phyloP scores from a whole-genome alignment of 768 basidiomycete species.

The Kockovaella imperatae region DNA sequence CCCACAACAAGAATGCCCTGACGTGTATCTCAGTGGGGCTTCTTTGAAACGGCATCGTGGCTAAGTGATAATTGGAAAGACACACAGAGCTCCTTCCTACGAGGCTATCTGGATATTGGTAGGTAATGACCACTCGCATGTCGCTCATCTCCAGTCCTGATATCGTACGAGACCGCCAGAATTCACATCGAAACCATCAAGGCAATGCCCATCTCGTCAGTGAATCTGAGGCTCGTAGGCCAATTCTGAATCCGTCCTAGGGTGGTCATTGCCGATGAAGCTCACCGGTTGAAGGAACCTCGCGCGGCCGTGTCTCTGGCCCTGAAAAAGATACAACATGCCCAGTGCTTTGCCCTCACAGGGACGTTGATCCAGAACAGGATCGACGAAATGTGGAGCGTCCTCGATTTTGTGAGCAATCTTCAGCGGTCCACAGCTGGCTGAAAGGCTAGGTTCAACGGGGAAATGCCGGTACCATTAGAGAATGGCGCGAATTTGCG shows the following conservation, averaged over 20 bases:
- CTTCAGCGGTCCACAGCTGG: neutral
- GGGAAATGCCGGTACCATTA: conserved; percentile 60
- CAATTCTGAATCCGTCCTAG: conserved; percentile 11
- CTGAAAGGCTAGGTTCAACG: conserved; percentile 48
- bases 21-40: conserved; percentile 74
- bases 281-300: conserved; percentile 78
- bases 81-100: conserved; percentile 62
- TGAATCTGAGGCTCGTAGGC: conserved; percentile 27
- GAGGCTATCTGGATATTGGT: conserved; percentile 81
- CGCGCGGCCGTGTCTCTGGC: conserved; percentile 59
- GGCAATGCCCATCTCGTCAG: conserved; percentile 55
- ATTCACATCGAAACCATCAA: conserved; percentile 63
- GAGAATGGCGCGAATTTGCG: conserved; percentile 71
- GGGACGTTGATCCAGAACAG: conserved; percentile 79
- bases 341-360: conserved; percentile 72
- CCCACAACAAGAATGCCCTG: too few relatives aligned
- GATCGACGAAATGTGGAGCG: conserved; percentile 83
- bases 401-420: conserved; percentile 74
- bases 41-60: conserved; percentile 76
- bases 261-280: conserved; percentile 65
- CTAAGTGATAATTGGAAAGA: conserved; percentile 53
- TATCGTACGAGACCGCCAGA: conserved; percentile 67
- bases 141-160: conserved; percentile 57
- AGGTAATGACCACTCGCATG: conserved; percentile 36
- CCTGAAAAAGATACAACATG: conserved; percentile 62